phyloP scores from a whole-genome alignment of 2,329 filamentous ascomycete genomes.

The Colletotrichum chrysophilum region DNA sequence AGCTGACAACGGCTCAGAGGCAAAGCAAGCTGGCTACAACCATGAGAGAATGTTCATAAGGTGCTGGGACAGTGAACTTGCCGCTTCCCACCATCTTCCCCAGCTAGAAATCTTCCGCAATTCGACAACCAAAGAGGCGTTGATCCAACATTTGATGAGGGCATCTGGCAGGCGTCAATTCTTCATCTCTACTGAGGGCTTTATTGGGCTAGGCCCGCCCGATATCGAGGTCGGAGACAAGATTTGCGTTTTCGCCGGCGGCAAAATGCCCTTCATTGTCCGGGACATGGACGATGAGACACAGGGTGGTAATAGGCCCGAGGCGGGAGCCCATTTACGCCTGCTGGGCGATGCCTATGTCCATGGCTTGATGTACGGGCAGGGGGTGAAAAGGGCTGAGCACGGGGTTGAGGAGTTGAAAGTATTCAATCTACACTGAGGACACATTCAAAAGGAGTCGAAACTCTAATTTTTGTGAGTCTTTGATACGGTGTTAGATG shows the following conservation, averaged over 20 bases:
- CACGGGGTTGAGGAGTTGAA: background rate
- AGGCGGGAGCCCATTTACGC: background rate
- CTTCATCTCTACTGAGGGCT: background rate
- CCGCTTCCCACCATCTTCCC: background rate
- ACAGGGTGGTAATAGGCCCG: background rate
- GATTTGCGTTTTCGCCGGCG: background rate
- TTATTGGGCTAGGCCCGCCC: background rate
- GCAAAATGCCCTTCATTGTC: background rate
- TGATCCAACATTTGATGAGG: background rate
- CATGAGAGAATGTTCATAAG: fast-evolving
- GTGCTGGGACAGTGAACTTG: fast-evolving
- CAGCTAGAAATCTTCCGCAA: background rate
- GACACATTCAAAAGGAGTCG: no score
- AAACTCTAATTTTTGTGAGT: no score
- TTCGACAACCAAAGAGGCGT: background rate
- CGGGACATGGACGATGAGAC: background rate
- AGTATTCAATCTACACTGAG: background rate
- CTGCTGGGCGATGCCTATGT: background rate
- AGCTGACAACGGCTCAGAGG: background rate
- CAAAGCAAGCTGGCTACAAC: background rate
- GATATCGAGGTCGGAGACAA: background rate
- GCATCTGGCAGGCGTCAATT: background rate
- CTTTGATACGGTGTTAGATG: no score
- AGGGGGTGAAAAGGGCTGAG: fast-evolving
- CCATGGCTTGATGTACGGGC: background rate